These are phyloP conservation scores for Nicotiana otophora DNA, from an alignment of 257 asterid species.

Conservation along the genomic window DNA sequence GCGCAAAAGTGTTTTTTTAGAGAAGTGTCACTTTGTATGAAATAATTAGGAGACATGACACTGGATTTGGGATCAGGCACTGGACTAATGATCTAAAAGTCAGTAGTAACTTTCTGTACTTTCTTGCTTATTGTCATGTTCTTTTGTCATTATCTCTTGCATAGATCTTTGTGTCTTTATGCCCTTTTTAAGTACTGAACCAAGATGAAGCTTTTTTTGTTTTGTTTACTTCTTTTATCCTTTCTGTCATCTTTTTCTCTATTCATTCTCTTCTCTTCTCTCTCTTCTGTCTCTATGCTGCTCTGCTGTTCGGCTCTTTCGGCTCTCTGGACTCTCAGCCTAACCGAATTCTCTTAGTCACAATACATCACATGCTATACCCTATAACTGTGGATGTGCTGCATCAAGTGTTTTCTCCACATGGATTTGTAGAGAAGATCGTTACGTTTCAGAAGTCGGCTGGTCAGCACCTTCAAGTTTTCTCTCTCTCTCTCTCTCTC, in stretches of 20 bases:
- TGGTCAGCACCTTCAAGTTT: constrained; percentile 91
- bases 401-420: constrained; percentile 99
- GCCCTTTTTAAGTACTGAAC: background rate
- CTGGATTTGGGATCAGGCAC: background rate
- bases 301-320: constrained; percentile 60
- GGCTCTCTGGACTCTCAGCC: constrained; percentile 81
- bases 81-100: background rate
- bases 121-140: background rate
- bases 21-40: background rate
- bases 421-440: constrained; percentile 99
- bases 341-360: constrained; percentile 97
- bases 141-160: constrained; percentile 1
- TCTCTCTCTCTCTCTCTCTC: constrained; percentile 35
- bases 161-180: background rate
- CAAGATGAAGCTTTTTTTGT: background rate
- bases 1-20: background rate
- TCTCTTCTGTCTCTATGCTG: constrained; percentile 72
- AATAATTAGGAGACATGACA: constrained; percentile 7
- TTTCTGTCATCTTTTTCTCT: constrained; percentile 52
- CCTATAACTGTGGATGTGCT: constrained; percentile 99
- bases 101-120: background rate
- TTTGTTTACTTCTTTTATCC: constrained; percentile 32
- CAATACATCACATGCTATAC: constrained; percentile 99
- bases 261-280: constrained; percentile 81
- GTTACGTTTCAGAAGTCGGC: constrained; percentile 99